Percentiles rank a stretch among this genome's conserved stretches.
These are phyloP conservation scores for Picea sitchensis DNA, from an alignment of 75 land plant species.

Conservation along the genomic window DNA sequence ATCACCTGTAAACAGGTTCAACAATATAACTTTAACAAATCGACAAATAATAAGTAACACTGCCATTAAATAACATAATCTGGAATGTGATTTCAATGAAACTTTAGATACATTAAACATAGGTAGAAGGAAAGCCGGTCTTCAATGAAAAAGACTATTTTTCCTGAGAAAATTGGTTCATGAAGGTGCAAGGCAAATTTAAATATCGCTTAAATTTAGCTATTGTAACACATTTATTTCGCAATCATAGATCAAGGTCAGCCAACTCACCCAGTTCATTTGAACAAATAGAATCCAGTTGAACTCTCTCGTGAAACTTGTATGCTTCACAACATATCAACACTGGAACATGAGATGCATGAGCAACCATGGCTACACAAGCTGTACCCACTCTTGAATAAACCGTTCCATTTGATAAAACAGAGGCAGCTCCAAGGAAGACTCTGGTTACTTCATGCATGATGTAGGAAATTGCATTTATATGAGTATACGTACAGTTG, in stretches of 20 bases:
- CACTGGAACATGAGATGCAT: slow-evolving; percentile 89
- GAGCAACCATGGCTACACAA: slow-evolving; percentile 95
- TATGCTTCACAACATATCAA: slow-evolving; percentile 96
- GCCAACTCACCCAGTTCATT: slow-evolving; percentile 80
- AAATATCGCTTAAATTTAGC: not conserved
- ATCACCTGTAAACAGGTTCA: slow-evolving; percentile 60
- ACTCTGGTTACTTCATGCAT: slow-evolving; percentile 98
- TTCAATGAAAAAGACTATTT: not conserved
- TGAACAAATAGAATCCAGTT: slow-evolving; percentile 95
- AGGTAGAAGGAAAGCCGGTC: not conserved
- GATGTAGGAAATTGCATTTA: slow-evolving; percentile 86
- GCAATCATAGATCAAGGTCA: slow-evolving; percentile 4
- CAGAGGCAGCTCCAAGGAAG: slow-evolving; percentile 91
- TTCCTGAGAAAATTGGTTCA: not conserved
- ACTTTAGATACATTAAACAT: not conserved
- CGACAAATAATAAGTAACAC: not conserved
- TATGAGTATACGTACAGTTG: slow-evolving; percentile 90
- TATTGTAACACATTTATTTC: not conserved
- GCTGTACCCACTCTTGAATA: slow-evolving; percentile 98
- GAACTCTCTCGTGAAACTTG: slow-evolving; percentile 98
- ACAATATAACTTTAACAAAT: not conserved
- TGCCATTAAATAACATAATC: not conserved
- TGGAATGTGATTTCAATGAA: not conserved
- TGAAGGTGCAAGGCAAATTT: not conserved
- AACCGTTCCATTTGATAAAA: slow-evolving; percentile 92